Base-by-base conservation (phyloP, 2,329 filamentous ascomycete genomes). In the Penicillium sp. region DNA sequence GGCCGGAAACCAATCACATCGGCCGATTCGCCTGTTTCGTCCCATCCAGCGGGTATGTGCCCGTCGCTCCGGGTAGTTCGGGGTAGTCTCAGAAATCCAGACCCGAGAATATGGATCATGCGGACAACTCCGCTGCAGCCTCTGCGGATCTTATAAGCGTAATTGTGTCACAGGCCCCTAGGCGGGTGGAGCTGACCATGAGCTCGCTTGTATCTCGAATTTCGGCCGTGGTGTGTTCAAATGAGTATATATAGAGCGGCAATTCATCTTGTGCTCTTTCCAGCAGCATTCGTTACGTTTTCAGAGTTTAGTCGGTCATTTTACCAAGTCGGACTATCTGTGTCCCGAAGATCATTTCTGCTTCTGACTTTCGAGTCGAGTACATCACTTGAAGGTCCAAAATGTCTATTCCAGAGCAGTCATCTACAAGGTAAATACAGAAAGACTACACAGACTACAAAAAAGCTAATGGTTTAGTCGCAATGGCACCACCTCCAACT, bases 121-220 rank as follows among this genome's bases (percentile, higher is more conserved):
- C 43, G 28, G 40, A 49, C 41, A 33, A 32, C 40, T 37, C 34
- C 33, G 34, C 32, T 30, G 18, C 5, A 22, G 18, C 5, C 18
- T 22, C 5, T 9, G 5, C 32, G 14, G 20, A 45, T 9, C 35
- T 32, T 35, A 36, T 34, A 18, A 39, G 36, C 22, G 38, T 47
- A 41, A 52, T 50, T 42, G 48, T 50, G 41, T 50, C 50, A 53
- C 48, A 41, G 44, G 37, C 34, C 32, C 32, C 32, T 34, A 29
- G 40, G 35, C 35, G 32, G 29, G 41, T 45, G 47, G 49, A 41
- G 11, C 32, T 35, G 13, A 17, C 28, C 39, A 35, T 42, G 28
- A 44, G 37, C 25, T 30, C 30, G 29, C 15, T 41, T 38, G 37
- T 30, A 43, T 42, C 37, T 37, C 44, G 46, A 39, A 42, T 50